Evolutionary conservation across 805 yeast genomes (phyloP).

Genomic region (Metschnikowia corniflorae): DNA sequence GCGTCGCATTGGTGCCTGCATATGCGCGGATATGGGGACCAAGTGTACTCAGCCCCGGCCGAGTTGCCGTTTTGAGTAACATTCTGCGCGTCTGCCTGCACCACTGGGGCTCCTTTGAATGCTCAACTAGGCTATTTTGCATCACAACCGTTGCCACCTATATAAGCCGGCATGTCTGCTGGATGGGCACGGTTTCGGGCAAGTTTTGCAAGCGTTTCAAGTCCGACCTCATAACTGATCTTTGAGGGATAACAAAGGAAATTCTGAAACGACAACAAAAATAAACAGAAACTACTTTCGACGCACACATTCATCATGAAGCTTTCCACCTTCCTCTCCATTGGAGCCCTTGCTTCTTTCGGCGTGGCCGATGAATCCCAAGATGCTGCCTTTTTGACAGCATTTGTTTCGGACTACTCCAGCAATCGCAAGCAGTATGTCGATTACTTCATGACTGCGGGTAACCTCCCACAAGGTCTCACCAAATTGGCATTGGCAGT

Average conservation of each 20-base stretch:
- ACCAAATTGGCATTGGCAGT: slow-evolving; percentile 29
- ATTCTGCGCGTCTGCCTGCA: slow-evolving; percentile 1
- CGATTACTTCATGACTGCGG: slow-evolving; percentile 26
- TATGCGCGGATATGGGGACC: no score
- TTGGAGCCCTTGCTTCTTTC: slow-evolving; percentile 9
- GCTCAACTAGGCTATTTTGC: background rate
- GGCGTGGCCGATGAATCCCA: slow-evolving; percentile 7
- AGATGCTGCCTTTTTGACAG: slow-evolving; percentile 29
- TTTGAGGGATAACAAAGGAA: no score
- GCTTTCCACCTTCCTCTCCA: slow-evolving; percentile 13
- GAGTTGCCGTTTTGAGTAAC: slow-evolving; percentile 3
- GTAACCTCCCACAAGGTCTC: slow-evolving; percentile 27
- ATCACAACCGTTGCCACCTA: no score
- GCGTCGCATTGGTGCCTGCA: no score
- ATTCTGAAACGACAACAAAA: background rate
- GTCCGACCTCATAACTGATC: no score
- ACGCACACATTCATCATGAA: slow-evolving; percentile 17
- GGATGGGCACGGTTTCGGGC: no score
- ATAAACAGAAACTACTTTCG: background rate
- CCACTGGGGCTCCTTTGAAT: background rate
- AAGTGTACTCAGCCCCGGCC: no score
- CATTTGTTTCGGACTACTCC: slow-evolving; percentile 34
- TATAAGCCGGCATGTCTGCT: no score
- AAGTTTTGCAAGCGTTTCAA: no score
- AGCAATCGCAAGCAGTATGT: slow-evolving; percentile 30